Base-by-base conservation (phyloP, 2,329 filamentous ascomycete genomes). In the Colletotrichum ledebouriae region DNA sequence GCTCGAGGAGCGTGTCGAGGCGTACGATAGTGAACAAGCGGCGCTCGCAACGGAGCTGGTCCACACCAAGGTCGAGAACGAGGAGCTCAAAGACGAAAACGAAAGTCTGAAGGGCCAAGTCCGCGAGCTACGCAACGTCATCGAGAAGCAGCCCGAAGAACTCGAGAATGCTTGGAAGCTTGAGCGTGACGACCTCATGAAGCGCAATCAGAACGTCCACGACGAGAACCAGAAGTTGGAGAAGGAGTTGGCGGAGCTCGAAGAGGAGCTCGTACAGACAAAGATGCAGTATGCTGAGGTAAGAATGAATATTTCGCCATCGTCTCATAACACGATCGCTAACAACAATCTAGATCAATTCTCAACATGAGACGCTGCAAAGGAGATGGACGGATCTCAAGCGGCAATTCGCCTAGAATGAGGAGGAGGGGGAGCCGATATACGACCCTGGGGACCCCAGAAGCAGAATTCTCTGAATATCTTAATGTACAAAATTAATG, bases 221-320 rank as follows among this genome's bases (percentile, higher is more conserved):
- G 94, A 97, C 73, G 94, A 97, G 82, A 99, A 98, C 76, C 87
- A 92, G 69, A 88, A 86, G 66, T 82, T 99, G 73, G 94, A 98
- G 80, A 95, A 97, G 76, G 93, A 96, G 75, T 87, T 97, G 86
- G 86, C 89, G 5, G 94, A 98, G 73, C 92, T 98, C 84, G 96
- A 98, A 83, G 92, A 94, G 79, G 90, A 94, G 78, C 83, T 99
- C 72, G 95, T 99, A 71, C 89, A 91, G 77, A 96, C 94, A 1
- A 99, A 99, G 86, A 92, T 99, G 92, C 89, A 89, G 75, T 94
- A 94, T 83, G 96, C 96, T 62, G 94, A 98, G 90, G 95, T 97
- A 86, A 84, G 90, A 84, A 59, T 53, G n/a, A 41, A 46, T 42
- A 7, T 29, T 13, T 58, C 0, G 17, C n/a, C 49, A 11, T 17